Base-by-base conservation (phyloP, 78 protist species). In the Dictyostelium discoideum region DNA sequence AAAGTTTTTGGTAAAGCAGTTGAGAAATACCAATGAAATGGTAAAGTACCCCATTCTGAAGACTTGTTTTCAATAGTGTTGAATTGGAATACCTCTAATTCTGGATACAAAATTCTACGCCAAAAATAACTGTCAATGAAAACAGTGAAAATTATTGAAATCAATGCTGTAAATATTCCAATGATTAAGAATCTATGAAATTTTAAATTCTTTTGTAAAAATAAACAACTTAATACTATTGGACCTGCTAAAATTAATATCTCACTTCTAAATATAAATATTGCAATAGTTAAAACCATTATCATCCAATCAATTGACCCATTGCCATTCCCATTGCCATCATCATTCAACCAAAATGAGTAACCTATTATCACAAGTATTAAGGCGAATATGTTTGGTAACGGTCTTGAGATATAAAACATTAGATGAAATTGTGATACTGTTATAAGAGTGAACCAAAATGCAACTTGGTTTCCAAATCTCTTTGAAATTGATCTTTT, bases 341-440 rank as follows among this genome's bases (percentile, higher is more conserved):
- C 7, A 13, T 10, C n/a, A 18, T 37, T 16, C 16, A 98, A 20
- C 96, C 97, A 95, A 46, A 7, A 9, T 3, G 98, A 44, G 16
- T 87, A 79, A 16, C 96, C 98, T n/a, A 78, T 63, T 7, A 86
- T 3, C 14, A 80, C 87, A 13, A 94, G 24, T 24, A 57, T 13
- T 42, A 96, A n/a, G 5, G 99, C 99, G 37, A 97, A 98, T 18
- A 97, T 92, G 79, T 98, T 98, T 22, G 99, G 99, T 46, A 98
- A 96, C 32, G 98, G 76, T 32, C 99, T 92, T 13, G 93, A n/a
- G 7, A 86, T 57, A 92, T 98, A 98, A 93, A 97, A 98, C 24
- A 86, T 26, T 10, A 90, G 14, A 83, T 98, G 99, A 85, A 98
- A 98, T 92, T 97, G 98, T 1, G 76, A 20, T 9, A n/a, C 0